Conservation (phyloP, 2,329 filamentous ascomycete genomes). For the Sporothrix brunneoviolacea region DNA sequence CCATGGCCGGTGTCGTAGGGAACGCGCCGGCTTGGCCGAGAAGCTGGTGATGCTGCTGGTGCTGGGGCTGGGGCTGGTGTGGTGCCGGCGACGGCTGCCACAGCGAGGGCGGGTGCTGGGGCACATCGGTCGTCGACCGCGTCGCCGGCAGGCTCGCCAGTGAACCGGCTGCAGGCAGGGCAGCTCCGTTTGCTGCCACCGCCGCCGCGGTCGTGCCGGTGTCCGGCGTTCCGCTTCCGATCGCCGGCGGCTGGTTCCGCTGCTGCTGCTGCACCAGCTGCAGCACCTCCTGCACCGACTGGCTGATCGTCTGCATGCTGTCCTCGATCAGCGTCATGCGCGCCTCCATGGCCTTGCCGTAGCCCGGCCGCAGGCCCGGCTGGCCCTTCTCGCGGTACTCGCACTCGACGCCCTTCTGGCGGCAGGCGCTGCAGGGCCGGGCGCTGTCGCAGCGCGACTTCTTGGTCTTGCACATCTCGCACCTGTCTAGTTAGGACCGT, state of each 20-base stretch:
- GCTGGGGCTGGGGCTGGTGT: too few species aligned
- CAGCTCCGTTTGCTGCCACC: too few species aligned
- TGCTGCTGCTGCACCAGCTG: neutral
- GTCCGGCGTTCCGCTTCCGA: too few species aligned
- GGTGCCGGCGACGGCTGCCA: too few species aligned
- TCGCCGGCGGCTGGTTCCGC: too few species aligned
- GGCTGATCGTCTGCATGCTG: conserved; percentile 9
- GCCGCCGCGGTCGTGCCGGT: neutral
- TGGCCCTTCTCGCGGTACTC: conserved; percentile 14
- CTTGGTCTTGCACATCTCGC: conserved; percentile 16
- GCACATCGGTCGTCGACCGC: too few species aligned
- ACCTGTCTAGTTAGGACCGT: neutral
- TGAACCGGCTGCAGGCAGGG: too few species aligned
- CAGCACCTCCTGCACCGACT: conserved; percentile 11
- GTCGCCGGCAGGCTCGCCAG: too few species aligned
- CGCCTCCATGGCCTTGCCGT: conserved; percentile 15
- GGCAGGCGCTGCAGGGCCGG: conserved; percentile 12
- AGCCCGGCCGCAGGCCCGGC: conserved; percentile 15
- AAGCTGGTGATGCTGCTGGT: too few species aligned
- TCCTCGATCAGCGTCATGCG: conserved; percentile 12
- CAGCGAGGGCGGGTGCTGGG: too few species aligned
- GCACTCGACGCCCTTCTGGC: conserved; percentile 12
- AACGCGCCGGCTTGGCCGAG: too few species aligned
- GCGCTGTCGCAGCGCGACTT: conserved; percentile 17
- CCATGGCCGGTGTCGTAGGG: too few species aligned